Conservation (phyloP, 2,329 filamentous ascomycete species). For the Westerdykella sp. region DNA sequence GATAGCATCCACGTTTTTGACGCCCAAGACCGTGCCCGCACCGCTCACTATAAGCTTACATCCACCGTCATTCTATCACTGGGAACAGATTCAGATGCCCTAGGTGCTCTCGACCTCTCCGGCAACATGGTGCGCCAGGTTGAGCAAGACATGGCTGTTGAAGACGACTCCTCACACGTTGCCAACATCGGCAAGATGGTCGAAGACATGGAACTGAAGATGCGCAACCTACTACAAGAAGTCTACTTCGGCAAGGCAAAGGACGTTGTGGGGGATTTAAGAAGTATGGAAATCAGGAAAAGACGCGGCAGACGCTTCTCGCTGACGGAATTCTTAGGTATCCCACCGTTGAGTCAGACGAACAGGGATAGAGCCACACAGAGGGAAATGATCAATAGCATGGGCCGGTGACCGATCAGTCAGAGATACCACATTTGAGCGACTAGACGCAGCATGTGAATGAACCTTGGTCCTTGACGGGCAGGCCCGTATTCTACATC, state of each 20-base stretch:
- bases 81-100: conserved; percentile 57
- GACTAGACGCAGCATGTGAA: too few species aligned
- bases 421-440: too few species aligned
- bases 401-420: conserved; percentile 27
- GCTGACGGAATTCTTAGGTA: conserved; percentile 41
- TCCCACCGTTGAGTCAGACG: conserved; percentile 75
- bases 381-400: conserved; percentile 71
- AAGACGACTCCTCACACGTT: conserved; percentile 88
- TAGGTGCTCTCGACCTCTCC: conserved; percentile 85
- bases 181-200: conserved; percentile 87
- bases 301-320: conserved; percentile 3
- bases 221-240: conserved; percentile 96
- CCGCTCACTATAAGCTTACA: conserved; percentile 94
- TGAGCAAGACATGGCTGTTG: conserved; percentile 82
- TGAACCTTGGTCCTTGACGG: too few species aligned
- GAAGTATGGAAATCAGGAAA: conserved; percentile 52
- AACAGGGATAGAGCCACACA: conserved; percentile 80
- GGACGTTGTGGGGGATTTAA: conserved; percentile 91
- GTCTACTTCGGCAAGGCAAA: conserved; percentile 99
- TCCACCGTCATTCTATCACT: conserved; percentile 93
- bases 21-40: conserved; percentile 83
- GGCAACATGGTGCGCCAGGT: conserved; percentile 98
- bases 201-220: conserved; percentile 99
- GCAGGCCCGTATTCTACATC: too few species aligned
- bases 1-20: conserved; percentile 99